These are phyloP conservation scores for Danielia oregonensis DNA, from an alignment of 805 yeast genomes.

Conservation along the genomic window DNA sequence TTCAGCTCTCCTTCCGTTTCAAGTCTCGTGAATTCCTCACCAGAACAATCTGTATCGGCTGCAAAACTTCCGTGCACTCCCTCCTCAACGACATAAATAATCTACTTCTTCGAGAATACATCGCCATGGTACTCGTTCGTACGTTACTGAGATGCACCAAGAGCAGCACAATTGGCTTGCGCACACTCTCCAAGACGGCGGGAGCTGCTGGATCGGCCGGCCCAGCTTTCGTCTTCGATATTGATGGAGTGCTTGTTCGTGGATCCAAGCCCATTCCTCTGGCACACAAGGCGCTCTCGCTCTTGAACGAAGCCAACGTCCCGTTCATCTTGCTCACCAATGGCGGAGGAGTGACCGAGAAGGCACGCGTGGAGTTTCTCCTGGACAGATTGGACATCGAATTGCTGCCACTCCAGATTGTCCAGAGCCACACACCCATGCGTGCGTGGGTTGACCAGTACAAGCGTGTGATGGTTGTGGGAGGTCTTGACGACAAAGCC, in stretches of 20 bases:
- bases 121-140: too few species aligned
- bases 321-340: conserved; percentile 87
- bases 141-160: too few species aligned
- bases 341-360: conserved; percentile 82
- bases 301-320: conserved; percentile 49
- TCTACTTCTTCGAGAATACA: too few species aligned
- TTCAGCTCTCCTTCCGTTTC: too few species aligned
- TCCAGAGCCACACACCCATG: conserved; percentile 88
- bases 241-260: conserved; percentile 84
- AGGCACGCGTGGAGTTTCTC: conserved; percentile 52
- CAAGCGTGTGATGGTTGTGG: conserved; percentile 71
- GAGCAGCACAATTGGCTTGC: too few species aligned
- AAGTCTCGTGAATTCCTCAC: too few species aligned
- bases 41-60: too few species aligned
- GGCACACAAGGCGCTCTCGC: conserved; percentile 58
- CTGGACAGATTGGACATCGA: conserved; percentile 41
- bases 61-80: too few species aligned
- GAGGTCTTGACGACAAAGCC: conserved; percentile 72
- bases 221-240: conserved; percentile 43
- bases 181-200: too few species aligned
- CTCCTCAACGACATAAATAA: too few species aligned
- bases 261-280: conserved; percentile 64
- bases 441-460: conserved; percentile 47
- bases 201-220: too few species aligned
- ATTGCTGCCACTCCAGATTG: conserved; percentile 59